Evolutionary conservation across 345 rosid genomes (phyloP), one percentile per base, ranked within the genome.

Genomic region (Microthlaspi erraticum): DNA sequence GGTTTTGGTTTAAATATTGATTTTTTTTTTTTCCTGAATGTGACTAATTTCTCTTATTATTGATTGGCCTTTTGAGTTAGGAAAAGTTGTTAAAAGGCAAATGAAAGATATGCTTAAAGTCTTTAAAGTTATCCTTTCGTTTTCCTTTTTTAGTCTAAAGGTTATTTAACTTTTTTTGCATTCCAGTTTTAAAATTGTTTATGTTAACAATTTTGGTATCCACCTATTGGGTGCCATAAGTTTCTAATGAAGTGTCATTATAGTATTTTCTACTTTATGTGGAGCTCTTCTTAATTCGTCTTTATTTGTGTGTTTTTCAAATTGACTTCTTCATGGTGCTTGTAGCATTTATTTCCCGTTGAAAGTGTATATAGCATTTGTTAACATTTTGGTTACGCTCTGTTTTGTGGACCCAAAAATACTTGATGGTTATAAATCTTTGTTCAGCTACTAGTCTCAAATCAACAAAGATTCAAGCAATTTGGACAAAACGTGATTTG

Each of bases 31-130:
- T 10, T 0, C 10, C 7, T 43, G 44, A n/a, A 8, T 45, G 14
- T 45, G 10, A 63, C 16, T 33, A 29, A 17, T 46, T 17, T 56
- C 2, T 37, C 18, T 66, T 42, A 19, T 66, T 33, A 18, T 58
- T 66, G 39, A 59, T 50, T 74, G 50, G 56, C 64, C 32, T 74
- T 67, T 67, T 31, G 68, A 53, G 74, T 61, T 68, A 50, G 33
- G 64, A 60, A 68, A 67, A 53, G 63, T 60, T 66, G 58, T 68
- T 12, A 23, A 74, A 58, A 67, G 33, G 42, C 60, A 67, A 60
- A 57, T 66, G 42, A 43, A 74, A 74, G 62, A 49, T 65, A 66
- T 73, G 66, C 53, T 37, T 17, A 60, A 50, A 51, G 26, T 53
- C 49, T 5, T 71, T 71, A 42, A 61, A 61, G 50, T 31, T 12